These are phyloP conservation scores for Dioszegia hungarica DNA, from an alignment of 768 basidiomycete genomes.

Conservation along the genomic window DNA sequence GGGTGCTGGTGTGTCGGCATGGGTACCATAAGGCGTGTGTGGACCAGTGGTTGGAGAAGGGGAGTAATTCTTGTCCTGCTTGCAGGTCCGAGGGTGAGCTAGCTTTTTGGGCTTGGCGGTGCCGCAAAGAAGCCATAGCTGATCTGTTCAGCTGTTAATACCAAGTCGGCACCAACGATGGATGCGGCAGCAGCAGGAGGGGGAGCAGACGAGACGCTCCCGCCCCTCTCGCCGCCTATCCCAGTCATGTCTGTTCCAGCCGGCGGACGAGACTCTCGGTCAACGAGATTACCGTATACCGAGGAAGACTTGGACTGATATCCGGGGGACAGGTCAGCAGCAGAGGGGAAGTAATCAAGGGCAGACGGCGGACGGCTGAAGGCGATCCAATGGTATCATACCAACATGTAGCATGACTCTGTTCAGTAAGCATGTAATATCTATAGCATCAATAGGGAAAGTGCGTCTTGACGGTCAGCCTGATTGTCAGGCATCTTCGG, in stretches of 20 bases:
- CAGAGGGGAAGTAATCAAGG: neutral
- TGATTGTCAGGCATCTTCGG: too few relatives aligned
- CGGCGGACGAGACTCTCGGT: neutral
- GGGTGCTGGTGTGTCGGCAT: constrained; percentile 76
- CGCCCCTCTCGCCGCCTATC: neutral
- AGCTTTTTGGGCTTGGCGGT: neutral
- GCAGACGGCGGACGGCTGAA: too few relatives aligned
- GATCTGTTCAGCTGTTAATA: neutral
- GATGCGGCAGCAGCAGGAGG: neutral
- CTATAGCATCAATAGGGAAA: too few relatives aligned
- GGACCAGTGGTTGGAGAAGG: constrained; percentile 74
- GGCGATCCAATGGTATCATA: too few relatives aligned
- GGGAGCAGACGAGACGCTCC: neutral
- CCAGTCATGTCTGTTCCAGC: constrained; percentile 1
- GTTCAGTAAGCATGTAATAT: too few relatives aligned
- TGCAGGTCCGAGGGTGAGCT: constrained; percentile 59
- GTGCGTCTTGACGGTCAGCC: too few relatives aligned
- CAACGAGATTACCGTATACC: neutral
- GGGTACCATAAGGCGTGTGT: constrained; percentile 86
- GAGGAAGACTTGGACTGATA: neutral
- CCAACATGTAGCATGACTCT: too few relatives aligned
- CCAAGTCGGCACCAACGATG: neutral
- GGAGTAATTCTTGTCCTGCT: constrained; percentile 86
- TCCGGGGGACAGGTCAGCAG: neutral
- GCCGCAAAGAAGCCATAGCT: neutral